Percentiles rank a stretch among this genome's conserved stretches.
Evolutionary conservation across 176 grass and related monocot genomes (phyloP).

Genomic region (Eleusine coracana): DNA sequence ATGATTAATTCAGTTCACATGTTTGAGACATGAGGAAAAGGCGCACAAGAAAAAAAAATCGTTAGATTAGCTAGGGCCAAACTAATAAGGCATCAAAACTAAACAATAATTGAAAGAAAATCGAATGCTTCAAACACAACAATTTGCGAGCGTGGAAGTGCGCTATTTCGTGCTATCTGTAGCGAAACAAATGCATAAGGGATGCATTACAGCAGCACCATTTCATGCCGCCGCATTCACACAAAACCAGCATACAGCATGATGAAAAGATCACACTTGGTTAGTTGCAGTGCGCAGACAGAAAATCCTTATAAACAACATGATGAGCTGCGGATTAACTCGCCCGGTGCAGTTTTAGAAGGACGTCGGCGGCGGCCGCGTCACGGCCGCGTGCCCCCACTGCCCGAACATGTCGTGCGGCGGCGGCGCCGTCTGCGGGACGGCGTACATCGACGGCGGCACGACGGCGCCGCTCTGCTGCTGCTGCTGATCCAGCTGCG

Average conservation of each 20-base stretch:
- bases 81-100: no score
- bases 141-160: no score
- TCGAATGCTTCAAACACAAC: no score
- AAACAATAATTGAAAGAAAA: no score
- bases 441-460: conserved; percentile 54
- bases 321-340: background rate
- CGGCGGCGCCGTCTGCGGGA: conserved; percentile 52
- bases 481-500: conserved; percentile 44
- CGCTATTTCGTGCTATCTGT: background rate
- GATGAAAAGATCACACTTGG: background rate
- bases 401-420: conserved; percentile 69
- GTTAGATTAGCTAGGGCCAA: background rate
- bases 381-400: conserved; percentile 64
- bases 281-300: background rate
- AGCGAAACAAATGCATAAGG: background rate
- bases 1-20: background rate
- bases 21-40: background rate
- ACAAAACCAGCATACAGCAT: background rate
- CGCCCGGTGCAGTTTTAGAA: conserved; percentile 38
- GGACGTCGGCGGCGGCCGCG: conserved; percentile 49
- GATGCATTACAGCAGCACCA: background rate
- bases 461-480: conserved; percentile 39
- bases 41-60: background rate
- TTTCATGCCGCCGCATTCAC: background rate
- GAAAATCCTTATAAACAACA: background rate